A percentile compares a stretch with the other conserved stretches of the same genome.
phyloP scores from a whole-genome alignment of 2,329 filamentous ascomycete species.

The Tolypocladium paradoxum region DNA sequence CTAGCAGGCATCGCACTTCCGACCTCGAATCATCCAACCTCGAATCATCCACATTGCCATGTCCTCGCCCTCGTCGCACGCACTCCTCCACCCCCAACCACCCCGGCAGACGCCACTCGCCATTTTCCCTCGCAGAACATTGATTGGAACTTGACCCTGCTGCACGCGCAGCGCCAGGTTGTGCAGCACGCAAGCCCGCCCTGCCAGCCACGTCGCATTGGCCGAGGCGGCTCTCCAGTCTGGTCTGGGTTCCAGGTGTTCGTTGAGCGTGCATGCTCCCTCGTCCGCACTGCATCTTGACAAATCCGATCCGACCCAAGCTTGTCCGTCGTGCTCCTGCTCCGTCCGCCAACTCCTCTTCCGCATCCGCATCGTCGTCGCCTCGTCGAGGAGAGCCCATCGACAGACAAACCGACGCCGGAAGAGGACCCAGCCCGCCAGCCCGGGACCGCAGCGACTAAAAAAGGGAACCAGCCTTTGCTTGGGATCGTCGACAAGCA shows the following conservation, averaged over 20 bases:
- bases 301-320: background rate
- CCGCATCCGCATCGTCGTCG: background rate
- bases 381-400: background rate
- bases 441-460: background rate
- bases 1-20: background rate
- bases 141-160: background rate
- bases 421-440: background rate
- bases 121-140: background rate
- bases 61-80: background rate
- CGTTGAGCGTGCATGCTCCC: background rate
- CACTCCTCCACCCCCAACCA: background rate
- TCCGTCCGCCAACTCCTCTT: background rate
- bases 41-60: background rate
- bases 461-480: background rate
- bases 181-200: background rate
- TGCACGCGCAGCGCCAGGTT: background rate
- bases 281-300: background rate
- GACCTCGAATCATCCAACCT: background rate
- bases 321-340: background rate
- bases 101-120: background rate
- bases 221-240: background rate
- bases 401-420: background rate
- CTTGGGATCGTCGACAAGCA: background rate
- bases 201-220: background rate
- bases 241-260: background rate